Evolutionary conservation across 2,329 filamentous ascomycete genomes (phyloP), one percentile per base, ranked within the genome.

Genomic region (Fusarium sublunatum): DNA sequence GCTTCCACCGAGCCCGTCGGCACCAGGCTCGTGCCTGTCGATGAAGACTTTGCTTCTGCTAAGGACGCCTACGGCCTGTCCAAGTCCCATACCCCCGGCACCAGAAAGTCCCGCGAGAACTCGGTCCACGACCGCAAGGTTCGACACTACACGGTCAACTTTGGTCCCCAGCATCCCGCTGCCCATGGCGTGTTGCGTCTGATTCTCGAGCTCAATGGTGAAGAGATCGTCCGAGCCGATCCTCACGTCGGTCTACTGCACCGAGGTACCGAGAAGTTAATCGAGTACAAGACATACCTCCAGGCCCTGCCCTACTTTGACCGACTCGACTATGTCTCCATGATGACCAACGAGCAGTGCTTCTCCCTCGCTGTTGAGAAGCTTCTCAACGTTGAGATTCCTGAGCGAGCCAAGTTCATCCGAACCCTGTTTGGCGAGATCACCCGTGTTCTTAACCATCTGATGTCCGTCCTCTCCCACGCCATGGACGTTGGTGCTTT

Each of bases 331-430:
- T 99, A 99, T 79, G 93, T 97, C 71, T 97, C 93, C 73, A 99
- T 99, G 96, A 99, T 99, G 95, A 99, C 95, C 74, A 99, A 99
- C 80, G 95, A 99, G 85, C 95, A 99, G 81, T 97, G 93, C 76
- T 99, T 92, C 80, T 88, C 93, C 34, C 86, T 99, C 68, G 95
- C 93, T 19, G 94, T 98, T 53, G 95, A 99, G 86, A 99, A 99
- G 85, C 86, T 99, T 60, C 84, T 99, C 73, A 99, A 99, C 79
- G 84, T 99, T 67, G 96, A 99, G 77, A 91, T 99, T 65, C 95
- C 95, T 24, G 91, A 95, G 67, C 86, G 95, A 74, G 95, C 95
- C 72, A 98, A 99, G 83, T 99, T 89, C 83, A 99, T 99, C 75
- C 88, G 95, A 68, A 98, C 94, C 31, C 0, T 99, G 82, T 99